phyloP scores from a whole-genome alignment of 75 land plant species.

The Selaginella moellendorffii region DNA sequence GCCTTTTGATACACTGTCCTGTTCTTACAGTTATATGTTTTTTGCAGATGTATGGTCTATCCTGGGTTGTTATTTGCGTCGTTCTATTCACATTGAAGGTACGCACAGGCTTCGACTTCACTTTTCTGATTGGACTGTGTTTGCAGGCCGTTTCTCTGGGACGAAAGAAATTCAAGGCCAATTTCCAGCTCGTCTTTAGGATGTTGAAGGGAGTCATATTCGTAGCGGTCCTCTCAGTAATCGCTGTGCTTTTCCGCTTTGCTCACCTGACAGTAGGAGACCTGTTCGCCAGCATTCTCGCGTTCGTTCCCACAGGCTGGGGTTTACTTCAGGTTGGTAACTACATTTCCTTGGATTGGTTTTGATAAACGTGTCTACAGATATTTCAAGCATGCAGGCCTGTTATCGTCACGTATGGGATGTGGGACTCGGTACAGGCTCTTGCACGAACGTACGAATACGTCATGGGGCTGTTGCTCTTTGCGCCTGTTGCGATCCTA shows the following conservation, averaged over 20 bases:
- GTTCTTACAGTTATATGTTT: neutral
- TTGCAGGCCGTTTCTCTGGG: neutral
- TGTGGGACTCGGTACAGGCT: slow-evolving; percentile 7
- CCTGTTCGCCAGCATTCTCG: slow-evolving; percentile 6
- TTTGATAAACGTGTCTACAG: neutral
- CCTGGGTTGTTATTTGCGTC: neutral
- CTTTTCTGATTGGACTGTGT: neutral
- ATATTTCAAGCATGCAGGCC: slow-evolving; percentile 4
- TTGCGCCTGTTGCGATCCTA: slow-evolving; percentile 1
- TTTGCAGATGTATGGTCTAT: neutral
- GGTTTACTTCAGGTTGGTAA: neutral
- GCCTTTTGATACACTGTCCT: no score
- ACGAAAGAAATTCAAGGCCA: neutral
- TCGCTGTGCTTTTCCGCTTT: neutral
- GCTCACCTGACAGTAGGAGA: slow-evolving; percentile 5
- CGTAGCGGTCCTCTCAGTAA: neutral
- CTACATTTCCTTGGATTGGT: neutral
- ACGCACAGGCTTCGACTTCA: neutral
- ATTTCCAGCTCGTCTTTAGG: neutral
- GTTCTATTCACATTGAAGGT: neutral
- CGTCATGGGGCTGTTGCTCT: slow-evolving; percentile 4
- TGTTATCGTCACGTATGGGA: neutral
- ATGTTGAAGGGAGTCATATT: neutral
- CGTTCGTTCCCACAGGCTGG: slow-evolving; percentile 9
- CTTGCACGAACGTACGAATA: slow-evolving; percentile 2